These are phyloP conservation scores for Candida hispaniensis DNA, from an alignment of 805 yeast species.

Conservation along the genomic window DNA sequence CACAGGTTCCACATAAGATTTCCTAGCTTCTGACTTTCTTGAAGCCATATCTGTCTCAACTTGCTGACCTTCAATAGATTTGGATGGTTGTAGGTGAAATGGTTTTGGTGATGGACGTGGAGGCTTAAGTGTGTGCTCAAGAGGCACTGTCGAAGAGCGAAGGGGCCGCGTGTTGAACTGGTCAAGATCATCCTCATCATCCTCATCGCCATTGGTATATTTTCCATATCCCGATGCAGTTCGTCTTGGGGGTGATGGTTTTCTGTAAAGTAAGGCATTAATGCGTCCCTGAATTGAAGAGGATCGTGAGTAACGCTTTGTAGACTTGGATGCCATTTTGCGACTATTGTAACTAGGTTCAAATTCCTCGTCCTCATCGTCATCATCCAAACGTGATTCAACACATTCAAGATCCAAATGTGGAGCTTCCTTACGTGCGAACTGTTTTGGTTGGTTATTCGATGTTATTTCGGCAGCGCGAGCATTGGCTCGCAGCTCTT, in stretches of 20 bases:
- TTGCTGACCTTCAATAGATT: slow-evolving; percentile 7
- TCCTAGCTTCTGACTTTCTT: neutral
- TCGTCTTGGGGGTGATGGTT: slow-evolving; percentile 38
- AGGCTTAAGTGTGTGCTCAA: slow-evolving; percentile 7
- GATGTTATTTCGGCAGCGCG: slow-evolving; percentile 1
- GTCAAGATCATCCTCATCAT: slow-evolving; percentile 11
- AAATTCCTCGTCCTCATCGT: slow-evolving; percentile 3
- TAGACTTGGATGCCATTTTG: too few species aligned
- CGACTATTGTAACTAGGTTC: too few species aligned
- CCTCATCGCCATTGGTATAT: slow-evolving; percentile 38
- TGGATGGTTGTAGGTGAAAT: slow-evolving; percentile 23
- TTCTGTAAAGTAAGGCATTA: slow-evolving; percentile 25
- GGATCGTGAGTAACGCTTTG: slow-evolving; percentile 24
- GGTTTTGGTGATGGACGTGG: slow-evolving; percentile 22
- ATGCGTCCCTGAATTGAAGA: slow-evolving; percentile 32
- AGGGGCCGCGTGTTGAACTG: slow-evolving; percentile 12
- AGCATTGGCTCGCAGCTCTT: slow-evolving; percentile 13
- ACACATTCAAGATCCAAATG: slow-evolving; percentile 10
- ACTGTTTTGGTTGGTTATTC: slow-evolving; percentile 1
- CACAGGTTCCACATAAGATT: slow-evolving; percentile 1
- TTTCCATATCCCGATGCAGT: slow-evolving; percentile 79
- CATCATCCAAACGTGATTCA: slow-evolving; percentile 10
- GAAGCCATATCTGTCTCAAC: slow-evolving; percentile 14
- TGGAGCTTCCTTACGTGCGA: slow-evolving; percentile 2
- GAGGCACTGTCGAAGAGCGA: neutral